Evolutionary conservation across 1,284 basidiomycete genomes (phyloP), one percentile per base, ranked within the genome.

Genomic region (Sporisorium scitamineum): DNA sequence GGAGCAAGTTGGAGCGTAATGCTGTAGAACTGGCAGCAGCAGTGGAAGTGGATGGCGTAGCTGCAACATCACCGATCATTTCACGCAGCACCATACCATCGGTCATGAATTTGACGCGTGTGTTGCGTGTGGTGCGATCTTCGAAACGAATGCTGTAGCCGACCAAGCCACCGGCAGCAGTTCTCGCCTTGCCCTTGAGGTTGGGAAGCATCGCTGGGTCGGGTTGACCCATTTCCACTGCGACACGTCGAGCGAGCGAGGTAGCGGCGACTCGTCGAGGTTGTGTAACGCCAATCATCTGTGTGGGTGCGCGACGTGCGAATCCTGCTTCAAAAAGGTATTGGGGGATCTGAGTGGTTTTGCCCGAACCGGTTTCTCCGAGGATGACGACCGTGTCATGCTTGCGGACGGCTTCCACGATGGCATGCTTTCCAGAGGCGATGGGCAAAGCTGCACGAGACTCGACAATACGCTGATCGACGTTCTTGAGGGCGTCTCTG

Each of bases 111-210:
- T 97, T 95, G 85, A 99, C 92, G 37, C 91, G 89, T 0, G 97
- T 97, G 27, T 76, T 71, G 72, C 27, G 89, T 86, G 32, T 87
- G 77, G 90, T 90, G 52, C 90, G 88, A 81, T 98, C 95, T 85
- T 98, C 94, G 86, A 99, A 99, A 42, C 96, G 92, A 37, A 99
- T 95, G 3, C 93, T 92, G 86, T 99, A 98, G 2, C 97, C 96
- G 24, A 99, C 94, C 11, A 91, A 87, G 1, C 75, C 79, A 8
- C 63, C 69, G 14, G 52, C 55, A 31, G 53, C 54, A 14, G 62
- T 56, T 39, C 63, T 64, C 2, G 58, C 62, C 32, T 71, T 76
- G n/a, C 74, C 69, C 31, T 69, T 76, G 57, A 61, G 39, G 32
- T 47, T 65, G 32, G 56, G 54, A 0, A 67, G 55, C 50, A 67